Percentiles rank a stretch among this genome's conserved stretches.
Conservation (phyloP, 106 monocot genomes). For the Alisma plantagoaquatica region DNA sequence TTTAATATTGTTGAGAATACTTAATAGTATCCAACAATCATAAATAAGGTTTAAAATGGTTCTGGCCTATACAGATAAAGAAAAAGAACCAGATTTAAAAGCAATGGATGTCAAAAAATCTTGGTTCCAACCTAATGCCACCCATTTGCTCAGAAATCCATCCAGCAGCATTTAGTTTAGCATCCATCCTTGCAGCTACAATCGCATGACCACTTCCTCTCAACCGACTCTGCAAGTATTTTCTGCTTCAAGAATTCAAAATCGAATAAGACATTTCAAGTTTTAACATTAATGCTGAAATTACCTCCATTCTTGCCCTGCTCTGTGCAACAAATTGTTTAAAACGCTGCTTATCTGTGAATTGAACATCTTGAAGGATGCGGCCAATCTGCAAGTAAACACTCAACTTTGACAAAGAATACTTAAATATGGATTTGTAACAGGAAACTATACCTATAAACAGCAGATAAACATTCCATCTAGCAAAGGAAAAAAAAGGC, state of each 20-base stretch:
- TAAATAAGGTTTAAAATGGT: too few relatives aligned
- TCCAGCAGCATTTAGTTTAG: slow-evolving; percentile 89
- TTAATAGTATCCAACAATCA: too few relatives aligned
- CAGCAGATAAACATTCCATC: background rate
- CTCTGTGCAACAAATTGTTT: slow-evolving; percentile 97
- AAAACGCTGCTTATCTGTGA: slow-evolving; percentile 80
- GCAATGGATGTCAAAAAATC: too few relatives aligned
- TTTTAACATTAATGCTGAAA: too few relatives aligned
- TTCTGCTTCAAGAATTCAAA: too few relatives aligned
- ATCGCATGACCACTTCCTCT: slow-evolving; percentile 94
- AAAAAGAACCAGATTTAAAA: too few relatives aligned
- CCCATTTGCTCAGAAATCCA: slow-evolving; percentile 96
- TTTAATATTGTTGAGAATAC: too few relatives aligned
- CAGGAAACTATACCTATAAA: too few relatives aligned
- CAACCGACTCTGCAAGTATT: slow-evolving; percentile 56
- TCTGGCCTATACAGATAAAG: too few relatives aligned
- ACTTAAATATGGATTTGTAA: too few relatives aligned
- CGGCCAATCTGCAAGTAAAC: slow-evolving; percentile 60
- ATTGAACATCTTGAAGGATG: slow-evolving; percentile 94
- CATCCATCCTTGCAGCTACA: slow-evolving; percentile 99
- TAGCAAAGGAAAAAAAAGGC: background rate
- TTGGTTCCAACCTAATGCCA: slow-evolving; percentile 70
- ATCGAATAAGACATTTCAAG: too few relatives aligned
- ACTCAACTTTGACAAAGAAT: too few relatives aligned
- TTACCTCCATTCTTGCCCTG: slow-evolving; percentile 98